phyloP scores from a whole-genome alignment of 2,329 filamentous ascomycete species.

The Penicillium brevicompactum region DNA sequence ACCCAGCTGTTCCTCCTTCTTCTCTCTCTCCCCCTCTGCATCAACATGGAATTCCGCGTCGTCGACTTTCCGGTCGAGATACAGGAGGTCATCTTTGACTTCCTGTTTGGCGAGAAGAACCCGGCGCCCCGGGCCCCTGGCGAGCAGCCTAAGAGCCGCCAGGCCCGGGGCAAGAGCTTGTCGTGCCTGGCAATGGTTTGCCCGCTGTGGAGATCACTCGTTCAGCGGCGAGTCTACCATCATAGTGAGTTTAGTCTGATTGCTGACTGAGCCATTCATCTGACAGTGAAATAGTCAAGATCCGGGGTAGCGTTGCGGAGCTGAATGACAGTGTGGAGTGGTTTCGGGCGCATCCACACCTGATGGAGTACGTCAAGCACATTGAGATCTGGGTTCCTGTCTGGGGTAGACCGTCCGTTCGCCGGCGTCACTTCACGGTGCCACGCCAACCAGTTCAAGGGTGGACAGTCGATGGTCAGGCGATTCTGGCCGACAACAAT shows the following conservation, averaged over 20 bases:
- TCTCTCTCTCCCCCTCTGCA: too few species aligned
- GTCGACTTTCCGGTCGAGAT: constrained; percentile 66
- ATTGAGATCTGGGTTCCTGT: constrained; percentile 79
- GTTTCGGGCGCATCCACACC: constrained; percentile 61
- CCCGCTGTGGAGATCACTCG: constrained; percentile 64
- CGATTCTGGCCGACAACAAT: constrained; percentile 6
- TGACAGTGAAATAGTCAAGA: constrained; percentile 55
- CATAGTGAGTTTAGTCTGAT: constrained; percentile 50
- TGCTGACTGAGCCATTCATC: not conserved
- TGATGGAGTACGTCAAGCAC: constrained; percentile 68
- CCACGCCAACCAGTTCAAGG: not conserved
- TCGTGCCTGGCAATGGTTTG: constrained; percentile 65
- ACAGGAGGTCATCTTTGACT: constrained; percentile 71
- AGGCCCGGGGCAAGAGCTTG: constrained; percentile 67
- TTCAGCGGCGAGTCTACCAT: constrained; percentile 73
- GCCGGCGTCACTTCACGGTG: too few species aligned
- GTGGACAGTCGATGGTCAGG: not conserved
- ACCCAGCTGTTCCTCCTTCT: too few species aligned
- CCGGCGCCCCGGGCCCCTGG: constrained; percentile 59
- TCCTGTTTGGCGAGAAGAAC: constrained; percentile 69
- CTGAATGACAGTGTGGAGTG: constrained; percentile 62
- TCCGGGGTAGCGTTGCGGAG: constrained; percentile 69
- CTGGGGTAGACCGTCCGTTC: constrained; percentile 56
- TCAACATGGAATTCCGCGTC: not conserved
- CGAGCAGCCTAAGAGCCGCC: constrained; percentile 67